phyloP scores from a whole-genome alignment of 2,329 filamentous ascomycete genomes.

The Pseudohalonectria lignicola region DNA sequence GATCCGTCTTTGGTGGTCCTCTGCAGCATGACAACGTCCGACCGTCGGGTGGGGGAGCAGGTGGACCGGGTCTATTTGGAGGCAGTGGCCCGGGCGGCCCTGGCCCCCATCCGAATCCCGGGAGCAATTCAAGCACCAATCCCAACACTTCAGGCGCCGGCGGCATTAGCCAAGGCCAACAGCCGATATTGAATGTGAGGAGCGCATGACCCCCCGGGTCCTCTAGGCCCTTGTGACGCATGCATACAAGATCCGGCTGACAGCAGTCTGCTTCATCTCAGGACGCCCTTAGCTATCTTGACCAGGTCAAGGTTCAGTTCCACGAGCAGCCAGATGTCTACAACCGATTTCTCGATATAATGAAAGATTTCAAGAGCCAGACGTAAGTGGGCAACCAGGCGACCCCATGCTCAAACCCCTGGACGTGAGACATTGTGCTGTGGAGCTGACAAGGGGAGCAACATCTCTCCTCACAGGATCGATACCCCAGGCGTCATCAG shows the following conservation, averaged over 20 bases:
- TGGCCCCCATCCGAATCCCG: slow-evolving; percentile 12
- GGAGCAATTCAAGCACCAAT: no score
- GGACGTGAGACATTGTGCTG: not conserved
- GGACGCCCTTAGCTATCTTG: slow-evolving; percentile 84
- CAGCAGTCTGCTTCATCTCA: slow-evolving; percentile 14
- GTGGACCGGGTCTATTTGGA: no score
- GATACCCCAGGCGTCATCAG: slow-evolving; percentile 97
- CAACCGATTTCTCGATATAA: slow-evolving; percentile 93
- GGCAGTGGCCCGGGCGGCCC: slow-evolving; percentile 24
- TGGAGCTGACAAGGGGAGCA: not conserved
- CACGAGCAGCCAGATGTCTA: slow-evolving; percentile 96
- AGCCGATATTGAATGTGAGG: slow-evolving; percentile 64
- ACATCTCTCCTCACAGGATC: slow-evolving; percentile 43
- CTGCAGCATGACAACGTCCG: slow-evolving; percentile 47
- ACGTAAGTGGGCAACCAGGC: slow-evolving; percentile 56
- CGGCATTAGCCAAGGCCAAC: slow-evolving; percentile 64
- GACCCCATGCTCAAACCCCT: not conserved
- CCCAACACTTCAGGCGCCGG: slow-evolving; percentile 32
- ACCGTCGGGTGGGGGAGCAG: slow-evolving; percentile 55
- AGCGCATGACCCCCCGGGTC: no score
- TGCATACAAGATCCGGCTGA: no score
- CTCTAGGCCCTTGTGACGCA: no score
- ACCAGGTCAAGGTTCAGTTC: slow-evolving; percentile 97
- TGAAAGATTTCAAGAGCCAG: slow-evolving; percentile 99
- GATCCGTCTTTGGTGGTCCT: slow-evolving; percentile 59